These are phyloP conservation scores for Anethum foeniculum DNA, from an alignment of 140 eudicot genomes.

Conservation along the genomic window DNA sequence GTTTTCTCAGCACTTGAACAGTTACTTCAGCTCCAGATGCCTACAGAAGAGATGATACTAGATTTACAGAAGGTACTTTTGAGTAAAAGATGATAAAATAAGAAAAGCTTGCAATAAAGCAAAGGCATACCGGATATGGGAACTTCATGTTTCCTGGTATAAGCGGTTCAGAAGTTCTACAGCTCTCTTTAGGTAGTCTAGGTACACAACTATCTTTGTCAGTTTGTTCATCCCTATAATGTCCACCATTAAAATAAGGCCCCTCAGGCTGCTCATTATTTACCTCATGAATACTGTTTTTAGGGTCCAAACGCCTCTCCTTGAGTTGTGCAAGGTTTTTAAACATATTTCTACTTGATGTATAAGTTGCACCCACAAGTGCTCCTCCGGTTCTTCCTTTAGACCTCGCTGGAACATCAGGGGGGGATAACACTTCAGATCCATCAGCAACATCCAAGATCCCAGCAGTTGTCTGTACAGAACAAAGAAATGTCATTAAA, in stretches of 20 bases:
- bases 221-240: slow-evolving; percentile 7
- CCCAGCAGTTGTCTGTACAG: not conserved
- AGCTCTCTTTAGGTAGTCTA: not conserved
- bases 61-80: not conserved
- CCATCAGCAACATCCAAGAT: not conserved
- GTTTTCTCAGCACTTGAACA: slow-evolving; percentile 66
- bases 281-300: not conserved
- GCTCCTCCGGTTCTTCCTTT: not conserved
- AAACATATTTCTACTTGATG: not conserved
- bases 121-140: slow-evolving; percentile 17
- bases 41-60: slow-evolving; percentile 19
- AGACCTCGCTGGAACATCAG: not conserved
- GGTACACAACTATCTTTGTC: slow-evolving; percentile 20
- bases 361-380: not conserved
- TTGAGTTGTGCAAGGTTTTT: not conserved
- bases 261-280: not conserved
- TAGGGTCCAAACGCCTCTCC: slow-evolving; percentile 7
- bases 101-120: not conserved
- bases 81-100: not conserved
- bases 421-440: slow-evolving; percentile 3
- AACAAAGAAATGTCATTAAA: not conserved
- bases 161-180: not conserved
- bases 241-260: not conserved
- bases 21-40: slow-evolving; percentile 62
- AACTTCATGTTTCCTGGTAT: not conserved